phyloP scores from a whole-genome alignment of 2,329 filamentous ascomycete species.

The Talaromyces atroroseus region DNA sequence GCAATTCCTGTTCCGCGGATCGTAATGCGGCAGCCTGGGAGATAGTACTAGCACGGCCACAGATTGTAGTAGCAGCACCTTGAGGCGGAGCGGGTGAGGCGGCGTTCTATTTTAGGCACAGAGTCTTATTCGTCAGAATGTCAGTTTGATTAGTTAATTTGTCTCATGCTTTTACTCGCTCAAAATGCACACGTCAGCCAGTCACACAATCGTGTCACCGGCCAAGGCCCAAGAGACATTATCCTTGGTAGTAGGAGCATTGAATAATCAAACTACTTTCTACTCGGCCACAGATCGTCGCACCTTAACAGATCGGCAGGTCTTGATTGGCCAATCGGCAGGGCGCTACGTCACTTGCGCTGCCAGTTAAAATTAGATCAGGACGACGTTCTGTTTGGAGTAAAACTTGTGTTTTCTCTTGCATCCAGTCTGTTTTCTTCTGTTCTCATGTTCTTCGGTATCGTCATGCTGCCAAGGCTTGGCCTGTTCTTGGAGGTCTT shows the following conservation, averaged over 20 bases:
- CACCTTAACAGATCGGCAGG: not conserved
- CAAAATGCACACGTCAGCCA: not conserved
- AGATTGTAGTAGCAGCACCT: not conserved
- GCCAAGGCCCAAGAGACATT: not conserved
- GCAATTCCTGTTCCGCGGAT: constrained; percentile 90
- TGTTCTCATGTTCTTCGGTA: too few species aligned
- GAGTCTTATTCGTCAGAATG: not conserved
- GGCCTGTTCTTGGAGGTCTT: too few species aligned
- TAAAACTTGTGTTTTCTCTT: too few species aligned
- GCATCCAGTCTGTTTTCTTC: too few species aligned
- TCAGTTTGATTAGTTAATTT: too few species aligned
- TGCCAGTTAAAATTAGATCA: too few species aligned
- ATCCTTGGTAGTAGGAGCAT: too few species aligned
- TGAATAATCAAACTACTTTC: too few species aligned
- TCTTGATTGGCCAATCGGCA: constrained; percentile 2
- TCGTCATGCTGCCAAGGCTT: too few species aligned
- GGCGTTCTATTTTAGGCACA: not conserved
- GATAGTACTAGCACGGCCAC: not conserved
- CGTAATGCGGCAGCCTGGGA: constrained; percentile 29
- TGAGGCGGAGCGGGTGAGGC: too few species aligned
- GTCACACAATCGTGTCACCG: too few species aligned
- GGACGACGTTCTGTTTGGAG: too few species aligned
- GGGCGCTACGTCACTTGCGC: not conserved
- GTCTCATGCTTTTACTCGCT: not conserved
- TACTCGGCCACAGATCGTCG: not conserved